Conservation (phyloP, 192 early-diverging fungal genomes). For the Podila horticola region DNA sequence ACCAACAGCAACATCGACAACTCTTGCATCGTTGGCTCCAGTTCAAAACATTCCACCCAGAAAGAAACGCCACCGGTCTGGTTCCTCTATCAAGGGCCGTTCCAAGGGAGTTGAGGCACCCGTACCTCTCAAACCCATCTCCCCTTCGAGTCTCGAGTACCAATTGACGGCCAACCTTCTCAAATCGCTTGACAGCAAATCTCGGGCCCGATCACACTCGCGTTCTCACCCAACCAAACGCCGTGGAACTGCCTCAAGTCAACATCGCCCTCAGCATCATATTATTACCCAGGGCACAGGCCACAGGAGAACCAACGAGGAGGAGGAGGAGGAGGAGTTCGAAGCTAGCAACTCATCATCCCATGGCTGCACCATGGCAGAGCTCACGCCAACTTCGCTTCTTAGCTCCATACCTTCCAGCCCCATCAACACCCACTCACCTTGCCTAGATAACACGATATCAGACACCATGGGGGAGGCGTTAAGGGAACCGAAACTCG, state of each 20-base stretch:
- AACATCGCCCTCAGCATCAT: not conserved
- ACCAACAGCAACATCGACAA: not conserved
- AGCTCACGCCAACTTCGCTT: not conserved
- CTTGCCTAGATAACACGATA: not conserved
- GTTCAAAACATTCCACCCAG: conserved; percentile 4
- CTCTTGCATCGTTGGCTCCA: not conserved
- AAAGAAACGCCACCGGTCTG: conserved; percentile 7
- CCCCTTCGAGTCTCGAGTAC: conserved; percentile 46
- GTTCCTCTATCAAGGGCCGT: not conserved
- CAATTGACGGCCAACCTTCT: conserved; percentile 40
- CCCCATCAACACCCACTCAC: not conserved
- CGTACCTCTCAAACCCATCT: conserved; percentile 18
- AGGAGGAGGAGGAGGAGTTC: no score
- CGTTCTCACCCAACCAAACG: not conserved
- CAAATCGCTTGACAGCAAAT: conserved; percentile 6
- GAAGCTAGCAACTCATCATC: no score
- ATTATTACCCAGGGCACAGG: no score
- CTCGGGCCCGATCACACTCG: not conserved
- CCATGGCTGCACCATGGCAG: not conserved
- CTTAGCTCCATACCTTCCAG: not conserved
- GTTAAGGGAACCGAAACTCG: not conserved
- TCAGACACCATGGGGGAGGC: not conserved
- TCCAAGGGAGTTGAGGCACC: not conserved
- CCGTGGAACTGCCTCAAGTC: not conserved
- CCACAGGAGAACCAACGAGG: no score